Percentiles rank a stretch among this genome's conserved stretches.
phyloP scores from a whole-genome alignment of 768 basidiomycete genomes.

The Kwoniella bestiolae region DNA sequence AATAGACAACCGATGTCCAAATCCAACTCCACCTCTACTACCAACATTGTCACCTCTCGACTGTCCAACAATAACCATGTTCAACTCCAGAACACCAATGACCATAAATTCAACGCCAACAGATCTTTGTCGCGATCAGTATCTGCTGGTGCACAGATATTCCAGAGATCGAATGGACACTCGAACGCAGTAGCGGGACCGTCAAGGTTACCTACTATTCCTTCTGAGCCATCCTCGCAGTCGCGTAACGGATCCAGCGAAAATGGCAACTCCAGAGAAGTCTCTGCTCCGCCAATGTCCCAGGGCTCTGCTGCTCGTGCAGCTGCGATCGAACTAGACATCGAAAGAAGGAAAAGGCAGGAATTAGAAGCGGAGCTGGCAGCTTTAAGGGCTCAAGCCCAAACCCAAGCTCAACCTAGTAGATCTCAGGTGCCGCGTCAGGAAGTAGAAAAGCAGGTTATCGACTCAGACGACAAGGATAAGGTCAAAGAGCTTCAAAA shows the following conservation, averaged over 20 bases:
- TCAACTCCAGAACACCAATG: background rate
- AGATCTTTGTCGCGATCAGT: slow-evolving; percentile 39
- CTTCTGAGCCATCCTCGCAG: slow-evolving; percentile 29
- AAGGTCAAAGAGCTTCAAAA: slow-evolving; percentile 29
- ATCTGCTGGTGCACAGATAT: slow-evolving; percentile 35
- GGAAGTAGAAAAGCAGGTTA: background rate
- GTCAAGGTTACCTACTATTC: slow-evolving; percentile 33
- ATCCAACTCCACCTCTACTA: slow-evolving; percentile 25
- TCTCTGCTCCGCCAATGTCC: slow-evolving; percentile 26
- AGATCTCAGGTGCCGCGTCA: background rate
- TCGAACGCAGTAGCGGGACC: slow-evolving; percentile 15
- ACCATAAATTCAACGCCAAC: slow-evolving; percentile 2
- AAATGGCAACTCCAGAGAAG: slow-evolving; percentile 2
- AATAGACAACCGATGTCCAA: slow-evolving; percentile 18
- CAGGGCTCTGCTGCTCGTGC: slow-evolving; percentile 37
- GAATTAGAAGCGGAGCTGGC: slow-evolving; percentile 26
- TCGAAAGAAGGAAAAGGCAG: slow-evolving; percentile 25
- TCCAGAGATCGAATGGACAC: slow-evolving; percentile 5
- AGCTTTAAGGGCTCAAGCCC: background rate
- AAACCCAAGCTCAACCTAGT: slow-evolving; percentile 12
- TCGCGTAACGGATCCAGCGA: slow-evolving; percentile 11
- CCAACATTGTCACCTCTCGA: background rate
- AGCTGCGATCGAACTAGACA: slow-evolving; percentile 40
- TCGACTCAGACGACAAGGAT: slow-evolving; percentile 17
- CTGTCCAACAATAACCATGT: background rate